Base-by-base conservation (phyloP, 805 yeast species). In the Brettanomyces custersianus region DNA sequence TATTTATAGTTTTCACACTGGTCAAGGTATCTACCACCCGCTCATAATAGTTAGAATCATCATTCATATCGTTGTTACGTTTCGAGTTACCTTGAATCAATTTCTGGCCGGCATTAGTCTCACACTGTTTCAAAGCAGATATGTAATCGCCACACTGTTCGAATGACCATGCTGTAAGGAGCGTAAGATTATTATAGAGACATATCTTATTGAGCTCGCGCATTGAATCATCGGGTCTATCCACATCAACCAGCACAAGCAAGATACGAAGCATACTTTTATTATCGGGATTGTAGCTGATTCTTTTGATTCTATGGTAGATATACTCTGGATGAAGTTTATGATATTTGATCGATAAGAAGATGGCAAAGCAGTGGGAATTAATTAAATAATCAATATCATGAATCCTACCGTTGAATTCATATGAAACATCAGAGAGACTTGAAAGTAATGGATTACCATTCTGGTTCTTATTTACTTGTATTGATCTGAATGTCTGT, bases 261-360 rank as follows among this genome's bases (percentile, higher is more conserved):
- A 81, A 46, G 2, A 80, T 64, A n/a, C 80, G 47, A 29, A 36
- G 60, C 43, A 22, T 44, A 12, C 40, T 40, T n/a, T 31, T 34
- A n/a, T 44, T 40, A 10, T 35, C 40, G 11, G 46, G 41, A 16
- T 43, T 51, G 36, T 50, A 44, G 4, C 51, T 39, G 19, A 60
- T 40, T 36, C 45, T 57, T 31, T 57, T 63, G 54, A 79, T 65
- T 40, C 80, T 63, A 41, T 72, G 72, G 57, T 72, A 70, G 3
- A 83, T 67, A 46, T 83, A 82, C 45, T 81, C 90, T 0, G 88
- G 86, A 44, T 78, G 80, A 27, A 83, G 59, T 52, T 80, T 81
- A 50, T 80, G 86, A 51, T 82, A 83, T 35, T 79, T 77, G 33
- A 83, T 54, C 1, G 85, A 74, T 3, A 83, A 61, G 44, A 81